Base-by-base conservation (phyloP, 1,139 yeast species). In the Blastobotrys proliferans region DNA sequence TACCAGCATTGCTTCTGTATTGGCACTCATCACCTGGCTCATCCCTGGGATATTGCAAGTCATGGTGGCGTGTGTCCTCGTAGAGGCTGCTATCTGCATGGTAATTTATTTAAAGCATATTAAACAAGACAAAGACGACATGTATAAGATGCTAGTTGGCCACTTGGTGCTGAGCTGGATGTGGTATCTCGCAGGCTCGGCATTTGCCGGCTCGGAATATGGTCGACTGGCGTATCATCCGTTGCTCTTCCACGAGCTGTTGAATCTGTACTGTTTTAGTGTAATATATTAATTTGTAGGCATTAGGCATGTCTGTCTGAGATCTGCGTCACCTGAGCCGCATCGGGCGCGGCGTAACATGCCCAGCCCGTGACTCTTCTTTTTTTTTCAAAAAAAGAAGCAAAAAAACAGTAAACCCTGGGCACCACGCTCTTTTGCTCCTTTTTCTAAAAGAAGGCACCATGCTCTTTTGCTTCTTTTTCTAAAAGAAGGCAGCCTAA, bases 191-290 rank as follows among this genome's bases (percentile, higher is more conserved):
- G 19, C 28, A 11, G 35, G 30, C 11, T 14, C 21, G 11, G 29
- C 25, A 9, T n/a, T 17, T 10, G 28, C n/a, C 18, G 5, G 18
- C 24, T 17, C 17, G 6, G 9, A 9, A 17, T 6, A 27, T 27
- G 17, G 25, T 9, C 13, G 6, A 4, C 24, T 20, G 3, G 40
- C 27, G 10, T 40, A 27, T 13, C 34, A 40, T 20, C 43, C 43
- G 11, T 19, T 40, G 20, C n/a, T 40, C 13, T 40, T 40, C 24
- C 38, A 40, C 30, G 31, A 34, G 18, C 29, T 40, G 11, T 29
- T 40, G 35, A 40, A 35, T 16, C 28, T 40, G n/a, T 40, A 40
- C 26, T 35, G 38, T 27, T 22, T 40, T 6, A 25, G 27, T 4
- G 24, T 40, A 9, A 22, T 39, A 4, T 18, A 31, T 22, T 31